Evolutionary conservation across 306 rosid species (phyloP).

Genomic region (Morella rubra): DNA sequence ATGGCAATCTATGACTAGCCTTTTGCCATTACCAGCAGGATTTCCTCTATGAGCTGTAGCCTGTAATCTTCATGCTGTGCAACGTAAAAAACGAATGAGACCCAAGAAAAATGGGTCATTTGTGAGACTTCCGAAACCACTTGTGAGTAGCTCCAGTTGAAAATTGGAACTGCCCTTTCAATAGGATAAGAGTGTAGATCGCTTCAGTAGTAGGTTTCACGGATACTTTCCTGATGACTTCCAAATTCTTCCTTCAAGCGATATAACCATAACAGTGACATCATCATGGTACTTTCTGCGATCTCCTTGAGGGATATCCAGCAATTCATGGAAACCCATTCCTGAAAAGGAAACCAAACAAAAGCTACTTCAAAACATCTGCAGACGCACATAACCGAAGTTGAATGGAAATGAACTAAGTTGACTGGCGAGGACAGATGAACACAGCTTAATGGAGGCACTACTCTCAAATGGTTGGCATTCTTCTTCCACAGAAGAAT

Average conservation of each 20-base stretch:
- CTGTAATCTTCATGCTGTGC: conserved; percentile 30
- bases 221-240: conserved; percentile 94
- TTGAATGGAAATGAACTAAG: neutral
- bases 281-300: conserved; percentile 97
- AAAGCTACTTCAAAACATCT: neutral
- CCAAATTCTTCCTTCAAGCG: conserved; percentile 99
- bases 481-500: neutral
- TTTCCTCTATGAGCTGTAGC: conserved; percentile 34
- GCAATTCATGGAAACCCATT: conserved; percentile 91
- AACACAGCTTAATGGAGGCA: neutral
- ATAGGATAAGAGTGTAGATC: conserved; percentile 18
- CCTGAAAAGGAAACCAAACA: conserved; percentile 44
- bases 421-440: neutral
- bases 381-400: neutral
- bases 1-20: conserved; percentile 32
- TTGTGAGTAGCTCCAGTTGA: conserved; percentile 31
- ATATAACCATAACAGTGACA: conserved; percentile 95
- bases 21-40: conserved; percentile 36
- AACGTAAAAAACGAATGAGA: conserved; percentile 29
- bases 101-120: conserved; percentile 60
- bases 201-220: conserved; percentile 40
- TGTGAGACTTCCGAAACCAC: conserved; percentile 41
- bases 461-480: neutral
- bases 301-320: conserved; percentile 98
- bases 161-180: conserved; percentile 31